These are phyloP conservation scores for Yamadazyma nakazawae DNA, from an alignment of 805 yeast genomes.

Conservation along the genomic window DNA sequence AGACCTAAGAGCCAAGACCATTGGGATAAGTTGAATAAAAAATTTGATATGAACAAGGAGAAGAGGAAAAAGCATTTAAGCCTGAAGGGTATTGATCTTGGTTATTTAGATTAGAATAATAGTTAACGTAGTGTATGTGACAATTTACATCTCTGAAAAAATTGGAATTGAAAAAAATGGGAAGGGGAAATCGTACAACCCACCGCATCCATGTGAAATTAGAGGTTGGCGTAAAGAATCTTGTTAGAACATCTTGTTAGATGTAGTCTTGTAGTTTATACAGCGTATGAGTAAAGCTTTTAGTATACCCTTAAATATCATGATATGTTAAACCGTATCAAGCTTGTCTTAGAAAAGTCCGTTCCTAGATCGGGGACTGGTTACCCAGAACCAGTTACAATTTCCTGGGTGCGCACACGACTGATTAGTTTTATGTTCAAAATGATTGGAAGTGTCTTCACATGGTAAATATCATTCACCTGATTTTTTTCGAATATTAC, in stretches of 20 bases:
- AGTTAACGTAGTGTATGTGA: not conserved
- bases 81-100: slow-evolving; percentile 52
- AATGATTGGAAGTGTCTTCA: slow-evolving; percentile 11
- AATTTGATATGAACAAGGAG: slow-evolving; percentile 39
- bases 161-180: not conserved
- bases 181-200: not conserved
- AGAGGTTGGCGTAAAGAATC: too few relatives aligned
- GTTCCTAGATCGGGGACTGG: not conserved
- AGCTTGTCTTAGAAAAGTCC: not conserved
- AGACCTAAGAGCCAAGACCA: slow-evolving; percentile 53
- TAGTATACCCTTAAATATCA: too few relatives aligned
- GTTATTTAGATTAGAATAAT: slow-evolving; percentile 11
- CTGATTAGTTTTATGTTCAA: slow-evolving; percentile 7
- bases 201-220: not conserved
- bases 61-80: slow-evolving; percentile 49
- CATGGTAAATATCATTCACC: slow-evolving; percentile 5
- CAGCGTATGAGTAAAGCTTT: not conserved
- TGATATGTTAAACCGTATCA: not conserved
- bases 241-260: too few relatives aligned
- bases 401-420: slow-evolving; percentile 6
- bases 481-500: not conserved
- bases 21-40: slow-evolving; percentile 53
- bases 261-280: too few relatives aligned
- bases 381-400: not conserved
- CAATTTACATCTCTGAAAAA: not conserved